Percentiles rank a stretch among this genome's conserved stretches.
These are phyloP conservation scores for Mycena rebaudengoi DNA, from an alignment of 768 basidiomycete species.

Conservation along the genomic window DNA sequence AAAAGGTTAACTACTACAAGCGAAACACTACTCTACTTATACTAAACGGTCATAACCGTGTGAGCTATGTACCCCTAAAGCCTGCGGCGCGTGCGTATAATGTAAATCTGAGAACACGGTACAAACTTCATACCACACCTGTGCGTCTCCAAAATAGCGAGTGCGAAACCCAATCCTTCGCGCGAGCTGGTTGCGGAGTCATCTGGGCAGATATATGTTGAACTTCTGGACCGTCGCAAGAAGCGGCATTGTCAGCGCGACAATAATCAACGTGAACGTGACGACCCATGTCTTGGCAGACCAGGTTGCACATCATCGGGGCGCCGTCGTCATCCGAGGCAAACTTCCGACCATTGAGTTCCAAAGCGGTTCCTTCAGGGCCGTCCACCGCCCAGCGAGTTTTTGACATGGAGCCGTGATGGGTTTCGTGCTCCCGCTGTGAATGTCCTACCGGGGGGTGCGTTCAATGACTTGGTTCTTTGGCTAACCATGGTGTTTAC, in stretches of 20 bases:
- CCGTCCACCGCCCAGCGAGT: conserved; percentile 67
- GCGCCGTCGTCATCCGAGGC: conserved; percentile 63
- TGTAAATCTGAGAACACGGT: no score
- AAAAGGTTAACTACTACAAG: no score
- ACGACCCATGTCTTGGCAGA: conserved; percentile 64
- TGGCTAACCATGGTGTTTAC: conserved; percentile 36
- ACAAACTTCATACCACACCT: no score
- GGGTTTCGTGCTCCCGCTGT: conserved; percentile 69
- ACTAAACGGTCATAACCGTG: no score
- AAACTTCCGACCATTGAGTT: conserved; percentile 65
- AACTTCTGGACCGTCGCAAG: conserved; percentile 53
- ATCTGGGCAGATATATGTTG: conserved; percentile 56
- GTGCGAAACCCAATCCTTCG: conserved; percentile 66
- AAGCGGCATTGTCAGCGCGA: conserved; percentile 43
- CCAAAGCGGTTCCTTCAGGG: conserved; percentile 55
- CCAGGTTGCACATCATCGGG: conserved; percentile 70
- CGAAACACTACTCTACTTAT: no score
- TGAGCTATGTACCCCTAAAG: no score
- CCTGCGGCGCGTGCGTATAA: no score
- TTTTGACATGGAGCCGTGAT: conserved; percentile 69
- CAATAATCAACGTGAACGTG: conserved; percentile 69
- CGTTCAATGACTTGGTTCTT: neutral
- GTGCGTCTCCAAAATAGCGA: conserved; percentile 64
- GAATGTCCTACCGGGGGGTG: conserved; percentile 53
- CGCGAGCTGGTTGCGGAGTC: conserved; percentile 52